phyloP scores from a whole-genome alignment of 2,329 filamentous ascomycete species.

The Escovopsis sp. region DNA sequence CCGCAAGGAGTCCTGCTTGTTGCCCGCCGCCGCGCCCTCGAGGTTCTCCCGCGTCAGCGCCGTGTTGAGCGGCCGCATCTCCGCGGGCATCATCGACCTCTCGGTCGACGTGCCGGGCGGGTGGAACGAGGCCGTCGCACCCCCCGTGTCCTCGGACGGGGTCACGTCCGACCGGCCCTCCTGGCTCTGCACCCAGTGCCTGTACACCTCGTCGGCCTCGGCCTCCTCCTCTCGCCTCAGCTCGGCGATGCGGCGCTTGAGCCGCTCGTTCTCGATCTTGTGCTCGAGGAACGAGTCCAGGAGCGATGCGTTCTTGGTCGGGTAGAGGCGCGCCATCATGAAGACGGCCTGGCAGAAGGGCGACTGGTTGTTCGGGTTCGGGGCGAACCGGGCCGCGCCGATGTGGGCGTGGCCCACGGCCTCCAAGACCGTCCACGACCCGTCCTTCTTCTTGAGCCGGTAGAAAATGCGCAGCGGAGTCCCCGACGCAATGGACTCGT shows the following conservation, averaged over 20 bases:
- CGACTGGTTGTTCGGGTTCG: slow-evolving; percentile 47
- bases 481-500: slow-evolving; percentile 74
- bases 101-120: slow-evolving; percentile 17
- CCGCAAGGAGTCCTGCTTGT: slow-evolving; percentile 57
- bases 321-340: slow-evolving; percentile 83
- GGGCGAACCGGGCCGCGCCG: slow-evolving; percentile 49
- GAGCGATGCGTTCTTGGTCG: slow-evolving; percentile 70
- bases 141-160: slow-evolving; percentile 29
- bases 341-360: slow-evolving; percentile 80
- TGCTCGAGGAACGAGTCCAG: slow-evolving; percentile 91
- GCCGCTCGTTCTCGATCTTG: slow-evolving; percentile 87
- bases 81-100: slow-evolving; percentile 48
- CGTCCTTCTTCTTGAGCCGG: slow-evolving; percentile 62
- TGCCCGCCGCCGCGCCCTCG: slow-evolving; percentile 53
- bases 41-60: slow-evolving; percentile 68
- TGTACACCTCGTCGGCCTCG: slow-evolving; percentile 53
- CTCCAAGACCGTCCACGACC: slow-evolving; percentile 67
- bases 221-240: slow-evolving; percentile 74
- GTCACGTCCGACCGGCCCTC: slow-evolving; percentile 41
- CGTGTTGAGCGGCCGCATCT: slow-evolving; percentile 48
- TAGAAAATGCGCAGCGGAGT: slow-evolving; percentile 74
- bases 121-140: slow-evolving; percentile 18
- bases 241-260: slow-evolving; percentile 72
- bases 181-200: slow-evolving; percentile 44
- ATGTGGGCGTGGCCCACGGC: slow-evolving; percentile 88